phyloP scores from a whole-genome alignment of 768 basidiomycete species.

The Boletus barrowsii region DNA sequence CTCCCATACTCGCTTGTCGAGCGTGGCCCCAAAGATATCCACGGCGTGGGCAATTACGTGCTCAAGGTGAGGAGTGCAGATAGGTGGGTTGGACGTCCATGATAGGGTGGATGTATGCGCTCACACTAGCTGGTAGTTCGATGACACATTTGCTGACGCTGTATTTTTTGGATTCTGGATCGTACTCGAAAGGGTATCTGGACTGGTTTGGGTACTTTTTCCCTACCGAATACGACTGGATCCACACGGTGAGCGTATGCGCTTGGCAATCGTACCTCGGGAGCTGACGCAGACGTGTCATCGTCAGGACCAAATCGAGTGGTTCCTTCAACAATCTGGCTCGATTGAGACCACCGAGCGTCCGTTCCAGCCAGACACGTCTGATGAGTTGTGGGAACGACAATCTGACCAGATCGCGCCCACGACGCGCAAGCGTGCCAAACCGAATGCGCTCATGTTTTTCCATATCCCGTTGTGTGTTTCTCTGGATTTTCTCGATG shows the following conservation, averaged over 20 bases:
- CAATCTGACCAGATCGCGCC: constrained; percentile 61
- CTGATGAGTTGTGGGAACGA: constrained; percentile 63
- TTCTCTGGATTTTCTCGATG: neutral
- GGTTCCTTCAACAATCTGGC: constrained; percentile 85
- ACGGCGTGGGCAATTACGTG: constrained; percentile 90
- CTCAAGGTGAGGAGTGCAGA: constrained; percentile 83
- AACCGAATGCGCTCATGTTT: constrained; percentile 95
- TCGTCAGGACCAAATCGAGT: constrained; percentile 69
- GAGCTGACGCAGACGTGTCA: neutral
- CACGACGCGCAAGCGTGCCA: constrained; percentile 58
- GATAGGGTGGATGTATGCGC: neutral
- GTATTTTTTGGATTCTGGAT: constrained; percentile 88
- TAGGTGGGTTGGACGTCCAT: constrained; percentile 49
- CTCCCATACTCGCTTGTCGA: constrained; percentile 86
- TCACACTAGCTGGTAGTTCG: constrained; percentile 48
- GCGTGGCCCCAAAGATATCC: constrained; percentile 76
- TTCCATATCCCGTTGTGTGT: constrained; percentile 93
- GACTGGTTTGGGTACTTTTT: constrained; percentile 58
- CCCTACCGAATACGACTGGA: constrained; percentile 83
- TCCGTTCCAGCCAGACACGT: constrained; percentile 78
- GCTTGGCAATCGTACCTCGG: neutral
- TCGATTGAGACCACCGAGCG: constrained; percentile 73
- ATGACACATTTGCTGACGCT: constrained; percentile 86
- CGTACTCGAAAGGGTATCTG: constrained; percentile 59
- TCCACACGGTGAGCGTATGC: constrained; percentile 53